phyloP scores from a whole-genome alignment of 345 rosid genomes.

The Capsella bursapastoris region DNA sequence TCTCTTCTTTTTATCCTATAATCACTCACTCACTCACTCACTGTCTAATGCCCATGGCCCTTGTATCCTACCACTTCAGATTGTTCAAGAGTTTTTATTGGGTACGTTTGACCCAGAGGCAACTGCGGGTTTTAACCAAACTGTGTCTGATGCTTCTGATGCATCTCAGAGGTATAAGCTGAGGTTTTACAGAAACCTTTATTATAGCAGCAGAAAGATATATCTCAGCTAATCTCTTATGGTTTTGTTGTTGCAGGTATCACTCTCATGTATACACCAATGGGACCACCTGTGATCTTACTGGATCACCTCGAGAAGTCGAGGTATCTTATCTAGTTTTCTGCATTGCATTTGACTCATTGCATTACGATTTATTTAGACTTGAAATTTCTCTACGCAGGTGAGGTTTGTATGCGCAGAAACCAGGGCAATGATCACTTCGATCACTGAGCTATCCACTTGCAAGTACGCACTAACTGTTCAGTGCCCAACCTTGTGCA shows the following conservation, averaged over 20 bases:
- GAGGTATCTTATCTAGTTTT: slow-evolving; percentile 54
- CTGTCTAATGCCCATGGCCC: neutral
- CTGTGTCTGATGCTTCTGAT: slow-evolving; percentile 76
- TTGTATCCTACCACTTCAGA: slow-evolving; percentile 48
- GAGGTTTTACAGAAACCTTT: neutral
- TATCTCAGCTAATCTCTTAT: neutral
- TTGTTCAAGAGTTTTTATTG: slow-evolving; percentile 80
- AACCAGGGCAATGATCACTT: slow-evolving; percentile 86
- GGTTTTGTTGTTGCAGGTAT: slow-evolving; percentile 56
- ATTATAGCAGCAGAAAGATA: neutral
- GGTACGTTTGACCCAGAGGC: slow-evolving; percentile 82
- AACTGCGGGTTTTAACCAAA: slow-evolving; percentile 77
- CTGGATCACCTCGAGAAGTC: slow-evolving; percentile 81
- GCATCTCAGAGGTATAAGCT: slow-evolving; percentile 76
- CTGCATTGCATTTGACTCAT: neutral
- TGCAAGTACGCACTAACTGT: slow-evolving; percentile 93
- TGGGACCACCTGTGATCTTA: slow-evolving; percentile 93
- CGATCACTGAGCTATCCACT: slow-evolving; percentile 89
- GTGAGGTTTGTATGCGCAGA: slow-evolving; percentile 97
- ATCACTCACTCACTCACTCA: neutral
- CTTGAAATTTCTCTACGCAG: slow-evolving; percentile 48
- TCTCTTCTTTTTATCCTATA: neutral
- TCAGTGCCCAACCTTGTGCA: slow-evolving; percentile 85
- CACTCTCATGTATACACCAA: slow-evolving; percentile 85
- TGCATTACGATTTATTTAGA: neutral